Base-by-base conservation (phyloP, 164 flowering plant genomes). In the Annona cherimola region DNA sequence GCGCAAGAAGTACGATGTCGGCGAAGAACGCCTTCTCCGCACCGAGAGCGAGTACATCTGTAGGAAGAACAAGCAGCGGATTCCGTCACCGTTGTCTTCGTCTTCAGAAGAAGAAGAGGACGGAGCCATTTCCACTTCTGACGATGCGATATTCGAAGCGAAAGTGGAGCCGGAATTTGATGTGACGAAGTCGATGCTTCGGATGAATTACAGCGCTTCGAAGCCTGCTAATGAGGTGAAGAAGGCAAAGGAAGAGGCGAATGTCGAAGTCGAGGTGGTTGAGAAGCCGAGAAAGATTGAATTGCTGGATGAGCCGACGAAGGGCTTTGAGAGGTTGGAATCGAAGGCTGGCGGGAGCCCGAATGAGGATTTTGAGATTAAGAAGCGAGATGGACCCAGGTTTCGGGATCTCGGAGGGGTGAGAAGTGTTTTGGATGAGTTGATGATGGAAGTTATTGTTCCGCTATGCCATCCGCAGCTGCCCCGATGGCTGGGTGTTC, bases 321-420 rank as follows among this genome's bases (percentile, higher is more conserved):
- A 42, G 43, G 71, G 69, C 66, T 14, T 68, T 12, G 16, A 71
- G 50, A 63, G 39, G 63, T 43, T 9, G 73, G 67, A 66, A 45
- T 18, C 61, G 65, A 75, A 50, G 70, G 65, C 61, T 63, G 5
- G 42, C 9, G 60, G 70, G 41, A n/a, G 42, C 44, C 71, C 67
- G n/a, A 16, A 42, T 5, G 75, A 50, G 7, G 71, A 67, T 69
- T 63, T 70, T 4, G 67, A 11, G 11, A 80, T 72, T 68, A 73
- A 76, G 67, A 78, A 69, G 43, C 73, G 76, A 66, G 85, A 79
- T 5, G 93, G 96, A 42, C 94, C 89, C 2, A 81, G 72, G 79
- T 95, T 95, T 82, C 82, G 70, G 81, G 96, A 95, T 80, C 81
- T 95, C 66, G 99, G 97, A 4, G 99, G 99, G 59, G 87, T 95